phyloP scores from a whole-genome alignment of 2,329 filamentous ascomycete genomes.

The Claviceps digitariae region DNA sequence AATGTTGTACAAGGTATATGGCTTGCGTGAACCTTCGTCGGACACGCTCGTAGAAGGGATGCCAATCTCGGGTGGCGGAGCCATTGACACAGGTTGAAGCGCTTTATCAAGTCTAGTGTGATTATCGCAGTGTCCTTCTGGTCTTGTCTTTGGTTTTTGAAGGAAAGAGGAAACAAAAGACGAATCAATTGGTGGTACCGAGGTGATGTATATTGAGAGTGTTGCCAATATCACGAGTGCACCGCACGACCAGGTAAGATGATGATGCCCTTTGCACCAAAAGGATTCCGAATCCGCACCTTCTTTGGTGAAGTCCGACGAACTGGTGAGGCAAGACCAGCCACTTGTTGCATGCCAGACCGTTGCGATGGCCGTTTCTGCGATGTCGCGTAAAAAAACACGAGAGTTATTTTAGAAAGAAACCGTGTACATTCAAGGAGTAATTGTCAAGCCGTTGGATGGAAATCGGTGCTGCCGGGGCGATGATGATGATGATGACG shows the following conservation, averaged over 20 bases:
- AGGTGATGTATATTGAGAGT: too few species aligned
- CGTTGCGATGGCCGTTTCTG: neutral
- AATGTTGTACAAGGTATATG: conserved; percentile 68
- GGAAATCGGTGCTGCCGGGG: conserved; percentile 1
- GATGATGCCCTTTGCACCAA: neutral
- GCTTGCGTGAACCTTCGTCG: conserved; percentile 39
- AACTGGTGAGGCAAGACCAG: neutral
- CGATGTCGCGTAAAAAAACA: neutral
- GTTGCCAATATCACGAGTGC: neutral
- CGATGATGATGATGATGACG: neutral
- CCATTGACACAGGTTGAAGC: conserved; percentile 31
- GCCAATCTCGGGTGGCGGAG: conserved; percentile 51
- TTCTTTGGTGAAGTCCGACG: neutral
- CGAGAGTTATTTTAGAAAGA: neutral
- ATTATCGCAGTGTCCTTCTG: neutral
- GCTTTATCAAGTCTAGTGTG: too few species aligned
- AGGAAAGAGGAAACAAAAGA: too few species aligned
- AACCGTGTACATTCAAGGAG: neutral
- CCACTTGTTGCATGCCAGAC: neutral
- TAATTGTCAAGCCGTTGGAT: neutral
- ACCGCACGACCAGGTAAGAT: neutral
- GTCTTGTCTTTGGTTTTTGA: too few species aligned
- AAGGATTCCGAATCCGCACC: neutral
- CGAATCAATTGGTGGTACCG: neutral
- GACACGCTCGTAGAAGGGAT: conserved; percentile 52